A percentile compares a stretch with the other conserved stretches of the same genome.
phyloP scores from a whole-genome alignment of 106 monocot species.

The Dendrobium huoshanense region DNA sequence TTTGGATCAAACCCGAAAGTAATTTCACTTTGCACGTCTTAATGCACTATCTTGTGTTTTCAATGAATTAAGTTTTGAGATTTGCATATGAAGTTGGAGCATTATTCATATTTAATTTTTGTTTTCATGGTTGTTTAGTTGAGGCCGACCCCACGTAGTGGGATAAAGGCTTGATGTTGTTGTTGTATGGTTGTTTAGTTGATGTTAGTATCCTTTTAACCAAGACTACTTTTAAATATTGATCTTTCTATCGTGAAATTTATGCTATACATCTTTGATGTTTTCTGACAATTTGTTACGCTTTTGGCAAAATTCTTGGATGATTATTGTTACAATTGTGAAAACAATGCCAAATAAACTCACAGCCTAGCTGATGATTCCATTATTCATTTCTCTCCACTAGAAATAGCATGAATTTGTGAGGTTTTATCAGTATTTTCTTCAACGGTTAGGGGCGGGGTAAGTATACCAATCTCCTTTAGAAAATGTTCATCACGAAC shows the following conservation, averaged over 20 bases:
- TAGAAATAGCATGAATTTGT: neutral
- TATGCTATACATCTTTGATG: neutral
- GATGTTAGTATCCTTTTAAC: neutral
- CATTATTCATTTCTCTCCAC: neutral
- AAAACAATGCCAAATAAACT: neutral
- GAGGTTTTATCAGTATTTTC: neutral
- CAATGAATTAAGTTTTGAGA: neutral
- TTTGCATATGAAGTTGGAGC: neutral
- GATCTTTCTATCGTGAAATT: neutral
- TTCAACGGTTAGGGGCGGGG: neutral
- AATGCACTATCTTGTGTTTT: neutral
- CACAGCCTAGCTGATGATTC: neutral
- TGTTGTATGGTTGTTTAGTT: neutral
- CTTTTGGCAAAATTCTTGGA: neutral
- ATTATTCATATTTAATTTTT: neutral
- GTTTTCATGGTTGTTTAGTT: neutral
- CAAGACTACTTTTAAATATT: neutral
- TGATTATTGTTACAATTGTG: neutral
- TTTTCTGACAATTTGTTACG: neutral
- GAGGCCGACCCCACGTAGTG: too few species aligned
- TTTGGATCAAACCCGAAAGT: too few species aligned
- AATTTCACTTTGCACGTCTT: neutral
- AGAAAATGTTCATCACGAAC: neutral
- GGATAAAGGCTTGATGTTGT: too few species aligned
- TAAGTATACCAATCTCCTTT: neutral